Conservation (phyloP, 2,329 filamentous ascomycete genomes). For the Arthrinium puccinioides region DNA sequence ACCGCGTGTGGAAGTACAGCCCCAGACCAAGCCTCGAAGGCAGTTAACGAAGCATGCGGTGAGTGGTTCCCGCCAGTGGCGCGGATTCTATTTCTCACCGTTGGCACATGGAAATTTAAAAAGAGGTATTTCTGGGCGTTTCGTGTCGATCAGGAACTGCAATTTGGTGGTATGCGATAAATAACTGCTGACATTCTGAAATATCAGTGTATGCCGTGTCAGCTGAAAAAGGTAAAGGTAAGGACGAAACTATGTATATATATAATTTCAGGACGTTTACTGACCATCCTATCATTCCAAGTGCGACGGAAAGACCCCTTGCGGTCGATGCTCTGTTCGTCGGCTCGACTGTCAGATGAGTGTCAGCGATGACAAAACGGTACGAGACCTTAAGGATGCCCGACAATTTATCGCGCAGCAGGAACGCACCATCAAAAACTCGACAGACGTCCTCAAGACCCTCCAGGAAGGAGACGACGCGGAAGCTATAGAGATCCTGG, state of each 20-base stretch:
- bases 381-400: neutral
- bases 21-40: neutral
- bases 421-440: neutral
- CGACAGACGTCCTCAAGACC: neutral
- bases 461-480: neutral
- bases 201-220: neutral
- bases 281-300: too few species aligned
- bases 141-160: neutral
- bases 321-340: neutral
- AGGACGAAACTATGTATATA: too few species aligned
- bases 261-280: too few species aligned
- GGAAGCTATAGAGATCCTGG: neutral
- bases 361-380: neutral
- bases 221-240: conserved; percentile 1
- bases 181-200: neutral
- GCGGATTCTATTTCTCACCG: too few species aligned
- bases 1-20: neutral
- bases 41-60: conserved; percentile 1
- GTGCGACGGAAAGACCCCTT: conserved; percentile 1
- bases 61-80: too few species aligned
- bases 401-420: neutral
- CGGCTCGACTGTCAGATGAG: neutral
- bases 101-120: too few species aligned
- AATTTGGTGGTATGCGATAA: too few species aligned
- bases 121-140: too few species aligned